Conservation (phyloP, 305 asterid genomes). For the Withania somnifera region DNA sequence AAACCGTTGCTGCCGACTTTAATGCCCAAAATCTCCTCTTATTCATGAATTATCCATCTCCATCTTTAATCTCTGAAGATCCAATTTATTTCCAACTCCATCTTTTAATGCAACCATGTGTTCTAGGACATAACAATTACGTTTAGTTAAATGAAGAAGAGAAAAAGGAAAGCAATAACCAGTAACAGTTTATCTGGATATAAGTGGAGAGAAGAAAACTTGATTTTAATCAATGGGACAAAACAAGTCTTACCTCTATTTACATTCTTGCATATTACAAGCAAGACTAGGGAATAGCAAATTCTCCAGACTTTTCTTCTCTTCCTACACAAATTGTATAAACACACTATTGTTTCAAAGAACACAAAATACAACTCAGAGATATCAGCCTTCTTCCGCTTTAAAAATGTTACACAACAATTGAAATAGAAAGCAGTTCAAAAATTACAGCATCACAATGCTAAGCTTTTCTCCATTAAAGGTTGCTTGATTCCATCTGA, state of each 20-base stretch:
- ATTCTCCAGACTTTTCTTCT: not conserved
- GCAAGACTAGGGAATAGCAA: not conserved
- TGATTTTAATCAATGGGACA: not conserved
- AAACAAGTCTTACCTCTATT: not conserved
- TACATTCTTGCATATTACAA: not conserved
- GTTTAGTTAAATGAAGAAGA: too few relatives aligned
- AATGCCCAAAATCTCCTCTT: too few relatives aligned
- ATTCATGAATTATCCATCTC: too few relatives aligned
- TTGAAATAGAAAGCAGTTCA: not conserved
- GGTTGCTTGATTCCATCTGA: slow-evolving; percentile 31
- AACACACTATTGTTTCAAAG: not conserved
- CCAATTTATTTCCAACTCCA: too few relatives aligned
- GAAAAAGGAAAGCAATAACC: not conserved
- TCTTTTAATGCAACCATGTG: not conserved
- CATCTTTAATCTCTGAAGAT: too few relatives aligned
- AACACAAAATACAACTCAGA: not conserved
- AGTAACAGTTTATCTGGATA: not conserved
- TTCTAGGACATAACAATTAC: not conserved
- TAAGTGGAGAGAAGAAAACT: not conserved
- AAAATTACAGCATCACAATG: not conserved
- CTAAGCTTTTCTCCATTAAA: not conserved
- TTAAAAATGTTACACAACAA: not conserved
- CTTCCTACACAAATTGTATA: not conserved
- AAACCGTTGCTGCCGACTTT: too few relatives aligned
- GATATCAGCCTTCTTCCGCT: not conserved